phyloP scores from a whole-genome alignment of 805 yeast species.

The Kodamaea kaohsiungensis region DNA sequence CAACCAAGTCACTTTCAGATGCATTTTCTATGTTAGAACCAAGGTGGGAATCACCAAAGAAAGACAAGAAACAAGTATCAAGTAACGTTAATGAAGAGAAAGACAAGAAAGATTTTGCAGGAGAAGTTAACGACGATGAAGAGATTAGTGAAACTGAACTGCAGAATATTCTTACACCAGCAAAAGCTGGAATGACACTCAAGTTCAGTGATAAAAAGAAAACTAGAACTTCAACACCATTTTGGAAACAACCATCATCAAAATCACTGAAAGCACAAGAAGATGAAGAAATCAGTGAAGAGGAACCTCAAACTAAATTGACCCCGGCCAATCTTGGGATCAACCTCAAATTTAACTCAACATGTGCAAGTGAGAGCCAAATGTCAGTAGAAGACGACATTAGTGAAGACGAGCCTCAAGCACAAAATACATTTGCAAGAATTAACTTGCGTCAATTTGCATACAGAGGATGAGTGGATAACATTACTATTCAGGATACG shows the following conservation, averaged over 20 bases:
- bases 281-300: slow-evolving; percentile 14
- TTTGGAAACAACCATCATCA: neutral
- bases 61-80: neutral
- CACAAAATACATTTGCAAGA: slow-evolving; percentile 3
- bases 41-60: neutral
- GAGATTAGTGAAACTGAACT: slow-evolving; percentile 12
- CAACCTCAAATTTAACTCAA: neutral
- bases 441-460: slow-evolving; percentile 17
- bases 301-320: slow-evolving; percentile 5
- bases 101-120: neutral
- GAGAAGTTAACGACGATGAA: slow-evolving; percentile 4
- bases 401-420: slow-evolving; percentile 12
- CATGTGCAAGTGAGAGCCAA: slow-evolving; percentile 4
- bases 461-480: slow-evolving; percentile 18
- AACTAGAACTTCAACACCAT: neutral
- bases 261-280: neutral
- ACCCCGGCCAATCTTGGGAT: neutral
- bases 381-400: slow-evolving; percentile 7
- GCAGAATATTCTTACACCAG: neutral
- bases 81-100: neutral
- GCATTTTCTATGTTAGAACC: neutral
- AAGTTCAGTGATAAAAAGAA: neutral
- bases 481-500: neutral
- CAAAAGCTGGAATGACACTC: neutral
- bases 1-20: neutral